A percentile compares a stretch with the other conserved stretches of the same genome.
These are phyloP conservation scores for Cytidiella melzeri DNA, from an alignment of 768 basidiomycete species.

Conservation along the genomic window DNA sequence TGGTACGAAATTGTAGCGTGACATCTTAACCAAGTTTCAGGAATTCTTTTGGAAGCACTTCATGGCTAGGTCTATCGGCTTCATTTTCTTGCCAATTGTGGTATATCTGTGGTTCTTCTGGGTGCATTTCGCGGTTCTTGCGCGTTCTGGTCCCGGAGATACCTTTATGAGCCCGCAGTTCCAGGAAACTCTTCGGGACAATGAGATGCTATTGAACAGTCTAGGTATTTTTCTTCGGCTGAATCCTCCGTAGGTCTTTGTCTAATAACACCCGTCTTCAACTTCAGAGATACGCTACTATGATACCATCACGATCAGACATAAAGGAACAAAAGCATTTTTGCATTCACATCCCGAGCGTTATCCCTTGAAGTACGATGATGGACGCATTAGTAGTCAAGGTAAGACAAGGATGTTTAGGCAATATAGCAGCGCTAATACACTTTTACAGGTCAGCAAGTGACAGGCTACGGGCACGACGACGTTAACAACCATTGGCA, in stretches of 20 bases:
- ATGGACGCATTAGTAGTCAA: conserved; percentile 92
- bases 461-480: conserved; percentile 91
- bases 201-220: conserved; percentile 86
- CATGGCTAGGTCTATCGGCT: conserved; percentile 70
- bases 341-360: conserved; percentile 88
- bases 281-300: conserved; percentile 84
- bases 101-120: conserved; percentile 96
- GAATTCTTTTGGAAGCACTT: conserved; percentile 90
- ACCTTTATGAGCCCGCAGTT: conserved; percentile 97
- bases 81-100: conserved; percentile 84
- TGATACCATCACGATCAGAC: conserved; percentile 80
- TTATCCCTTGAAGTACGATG: conserved; percentile 92
- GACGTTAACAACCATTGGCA: conserved; percentile 97
- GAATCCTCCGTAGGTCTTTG: conserved; percentile 2
- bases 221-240: conserved; percentile 53
- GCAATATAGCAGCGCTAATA: neutral
- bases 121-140: conserved; percentile 86
- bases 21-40: conserved; percentile 32
- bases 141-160: conserved; percentile 87
- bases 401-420: conserved; percentile 36
- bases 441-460: conserved; percentile 70
- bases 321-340: conserved; percentile 91
- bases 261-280: neutral
- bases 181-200: conserved; percentile 91
- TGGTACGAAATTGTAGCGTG: neutral